phyloP scores from a whole-genome alignment of 331 rosid species.

The Acacia concinna region DNA sequence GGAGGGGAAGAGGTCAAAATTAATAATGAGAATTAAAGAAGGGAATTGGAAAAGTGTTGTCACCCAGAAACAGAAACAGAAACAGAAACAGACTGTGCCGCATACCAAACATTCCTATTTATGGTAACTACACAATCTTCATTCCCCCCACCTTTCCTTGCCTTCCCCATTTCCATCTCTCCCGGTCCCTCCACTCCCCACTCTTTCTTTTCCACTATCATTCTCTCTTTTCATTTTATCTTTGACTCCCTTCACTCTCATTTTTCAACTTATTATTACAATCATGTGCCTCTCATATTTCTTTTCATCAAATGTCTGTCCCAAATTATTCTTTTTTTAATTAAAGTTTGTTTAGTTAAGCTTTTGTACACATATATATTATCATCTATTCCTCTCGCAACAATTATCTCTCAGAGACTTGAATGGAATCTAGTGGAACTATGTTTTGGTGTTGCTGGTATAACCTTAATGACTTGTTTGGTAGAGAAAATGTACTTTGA shows the following conservation, averaged over 20 bases:
- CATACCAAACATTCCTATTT: not conserved
- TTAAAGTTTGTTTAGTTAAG: too few relatives aligned
- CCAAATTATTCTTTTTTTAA: too few relatives aligned
- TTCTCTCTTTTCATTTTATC: not conserved
- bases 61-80: not conserved
- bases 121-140: not conserved
- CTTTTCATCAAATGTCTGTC: not conserved
- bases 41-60: not conserved
- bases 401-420: too few relatives aligned
- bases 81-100: not conserved
- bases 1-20: not conserved
- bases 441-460: not conserved
- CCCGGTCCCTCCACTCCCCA: not conserved
- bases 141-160: not conserved
- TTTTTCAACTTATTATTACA: not conserved
- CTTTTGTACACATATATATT: too few relatives aligned
- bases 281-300: not conserved
- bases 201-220: not conserved
- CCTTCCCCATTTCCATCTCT: not conserved
- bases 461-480: not conserved
- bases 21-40: not conserved
- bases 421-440: too few relatives aligned
- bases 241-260: not conserved
- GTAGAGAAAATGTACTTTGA: not conserved
- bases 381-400: too few relatives aligned